phyloP scores from a whole-genome alignment of 805 yeast genomes.

The Cyberlindnera subsufficiens region DNA sequence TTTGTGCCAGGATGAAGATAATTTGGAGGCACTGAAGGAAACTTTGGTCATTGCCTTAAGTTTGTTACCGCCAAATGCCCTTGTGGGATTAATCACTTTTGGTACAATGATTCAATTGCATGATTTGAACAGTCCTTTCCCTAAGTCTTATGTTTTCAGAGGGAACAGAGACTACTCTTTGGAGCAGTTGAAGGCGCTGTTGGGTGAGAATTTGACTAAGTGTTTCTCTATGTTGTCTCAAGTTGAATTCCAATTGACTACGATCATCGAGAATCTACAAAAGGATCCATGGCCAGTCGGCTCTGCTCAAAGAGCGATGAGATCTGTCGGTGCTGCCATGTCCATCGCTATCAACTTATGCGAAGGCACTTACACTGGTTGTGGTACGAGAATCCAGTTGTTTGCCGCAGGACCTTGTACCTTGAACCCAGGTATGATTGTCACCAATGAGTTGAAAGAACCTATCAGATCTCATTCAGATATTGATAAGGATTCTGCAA shows the following conservation, averaged over 20 bases:
- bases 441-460: conserved; percentile 84
- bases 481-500: conserved; percentile 85
- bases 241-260: conserved; percentile 79
- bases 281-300: conserved; percentile 88
- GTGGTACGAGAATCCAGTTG: conserved; percentile 83
- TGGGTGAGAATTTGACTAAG: conserved; percentile 41
- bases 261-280: conserved; percentile 69
- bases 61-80: conserved; percentile 82
- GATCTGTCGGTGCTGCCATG: conserved; percentile 92
- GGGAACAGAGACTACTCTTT: conserved; percentile 78
- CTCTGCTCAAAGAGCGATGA: conserved; percentile 74
- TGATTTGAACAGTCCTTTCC: conserved; percentile 65
- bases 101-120: conserved; percentile 91
- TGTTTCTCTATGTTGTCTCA: conserved; percentile 70
- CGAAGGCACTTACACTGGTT: conserved; percentile 77
- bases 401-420: conserved; percentile 97
- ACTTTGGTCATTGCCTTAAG: conserved; percentile 69
- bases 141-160: conserved; percentile 76
- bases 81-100: conserved; percentile 80
- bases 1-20: conserved; percentile 84
- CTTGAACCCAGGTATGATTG: conserved; percentile 90
- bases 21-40: conserved; percentile 77
- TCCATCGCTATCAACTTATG: conserved; percentile 77
- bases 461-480: conserved; percentile 97
- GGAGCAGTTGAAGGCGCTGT: conserved; percentile 53